Evolutionary conservation across 495 filamentous ascomycete genomes (phyloP).

Genomic region (Entonaema liquescens): DNA sequence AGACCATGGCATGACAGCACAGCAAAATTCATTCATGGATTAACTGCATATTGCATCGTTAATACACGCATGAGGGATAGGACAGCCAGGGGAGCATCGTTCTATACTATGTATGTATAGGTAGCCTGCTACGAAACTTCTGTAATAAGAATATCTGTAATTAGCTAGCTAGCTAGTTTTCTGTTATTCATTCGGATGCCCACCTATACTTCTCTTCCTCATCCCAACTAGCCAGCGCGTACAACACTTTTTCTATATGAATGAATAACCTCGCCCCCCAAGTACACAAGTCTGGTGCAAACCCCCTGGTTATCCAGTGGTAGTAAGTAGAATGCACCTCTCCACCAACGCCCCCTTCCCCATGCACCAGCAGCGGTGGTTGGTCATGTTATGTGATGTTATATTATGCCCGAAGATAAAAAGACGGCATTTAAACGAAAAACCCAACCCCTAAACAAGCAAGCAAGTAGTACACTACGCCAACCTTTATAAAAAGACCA

Average conservation of each 20-base stretch:
- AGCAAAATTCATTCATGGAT: conserved; percentile 7
- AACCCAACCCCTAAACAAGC: not conserved
- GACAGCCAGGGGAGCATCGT: too few species aligned
- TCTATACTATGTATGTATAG: not conserved
- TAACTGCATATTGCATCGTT: not conserved
- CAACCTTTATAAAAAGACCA: not conserved
- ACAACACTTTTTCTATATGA: not conserved
- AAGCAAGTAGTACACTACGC: not conserved
- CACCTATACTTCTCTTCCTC: not conserved
- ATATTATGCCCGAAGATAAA: not conserved
- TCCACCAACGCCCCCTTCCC: too few species aligned
- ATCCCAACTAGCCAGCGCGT: not conserved
- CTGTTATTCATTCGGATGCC: conserved; percentile 14
- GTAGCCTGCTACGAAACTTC: not conserved
- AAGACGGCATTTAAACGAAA: conserved; percentile 1
- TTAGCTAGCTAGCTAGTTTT: conserved; percentile 2
- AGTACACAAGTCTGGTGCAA: not conserved
- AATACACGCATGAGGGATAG: not conserved
- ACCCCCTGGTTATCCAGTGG: conserved; percentile 18
- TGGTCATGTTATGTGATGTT: too few species aligned
- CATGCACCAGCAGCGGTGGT: not conserved
- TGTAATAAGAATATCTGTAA: not conserved
- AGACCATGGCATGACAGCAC: conserved; percentile 14
- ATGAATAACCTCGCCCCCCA: not conserved
- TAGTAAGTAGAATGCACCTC: not conserved